phyloP scores from a whole-genome alignment of 495 filamentous ascomycete species.

The Entonaema liquescens region DNA sequence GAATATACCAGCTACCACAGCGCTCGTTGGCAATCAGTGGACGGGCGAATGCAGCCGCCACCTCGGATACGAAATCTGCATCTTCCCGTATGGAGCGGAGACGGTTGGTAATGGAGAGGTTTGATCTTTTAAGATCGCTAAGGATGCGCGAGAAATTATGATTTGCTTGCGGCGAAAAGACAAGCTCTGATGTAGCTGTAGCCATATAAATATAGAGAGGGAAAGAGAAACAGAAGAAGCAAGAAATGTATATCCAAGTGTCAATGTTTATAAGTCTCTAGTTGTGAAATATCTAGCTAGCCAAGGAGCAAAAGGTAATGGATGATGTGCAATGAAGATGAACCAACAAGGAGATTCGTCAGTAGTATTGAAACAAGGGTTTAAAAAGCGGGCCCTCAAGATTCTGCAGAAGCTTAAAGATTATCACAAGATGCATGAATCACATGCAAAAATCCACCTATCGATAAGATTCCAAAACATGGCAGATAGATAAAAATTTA shows the following conservation, averaged over 20 bases:
- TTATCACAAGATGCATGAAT: neutral
- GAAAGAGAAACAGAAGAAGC: neutral
- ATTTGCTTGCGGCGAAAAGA: slow-evolving; percentile 61
- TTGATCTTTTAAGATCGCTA: slow-evolving; percentile 70
- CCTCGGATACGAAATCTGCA: slow-evolving; percentile 69
- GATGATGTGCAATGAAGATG: neutral
- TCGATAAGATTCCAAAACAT: neutral
- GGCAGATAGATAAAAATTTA: no score
- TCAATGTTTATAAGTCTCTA: neutral
- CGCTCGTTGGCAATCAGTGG: slow-evolving; percentile 93
- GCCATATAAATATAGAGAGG: slow-evolving; percentile 3
- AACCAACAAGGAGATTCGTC: neutral
- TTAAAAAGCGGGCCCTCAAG: neutral
- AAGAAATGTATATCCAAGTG: neutral
- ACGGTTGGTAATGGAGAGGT: slow-evolving; percentile 81
- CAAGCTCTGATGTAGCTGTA: slow-evolving; percentile 51
- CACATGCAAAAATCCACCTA: neutral
- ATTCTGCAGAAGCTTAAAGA: neutral
- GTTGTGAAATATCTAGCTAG: neutral
- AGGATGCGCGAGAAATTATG: slow-evolving; percentile 64
- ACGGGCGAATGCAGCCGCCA: slow-evolving; percentile 61
- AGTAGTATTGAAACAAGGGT: neutral
- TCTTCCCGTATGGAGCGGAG: slow-evolving; percentile 76
- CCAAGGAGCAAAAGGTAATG: neutral
- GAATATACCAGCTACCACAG: slow-evolving; percentile 96